Base-by-base conservation (phyloP, 2,329 filamentous ascomycete genomes). In the Plectosphaerella plurivora region DNA sequence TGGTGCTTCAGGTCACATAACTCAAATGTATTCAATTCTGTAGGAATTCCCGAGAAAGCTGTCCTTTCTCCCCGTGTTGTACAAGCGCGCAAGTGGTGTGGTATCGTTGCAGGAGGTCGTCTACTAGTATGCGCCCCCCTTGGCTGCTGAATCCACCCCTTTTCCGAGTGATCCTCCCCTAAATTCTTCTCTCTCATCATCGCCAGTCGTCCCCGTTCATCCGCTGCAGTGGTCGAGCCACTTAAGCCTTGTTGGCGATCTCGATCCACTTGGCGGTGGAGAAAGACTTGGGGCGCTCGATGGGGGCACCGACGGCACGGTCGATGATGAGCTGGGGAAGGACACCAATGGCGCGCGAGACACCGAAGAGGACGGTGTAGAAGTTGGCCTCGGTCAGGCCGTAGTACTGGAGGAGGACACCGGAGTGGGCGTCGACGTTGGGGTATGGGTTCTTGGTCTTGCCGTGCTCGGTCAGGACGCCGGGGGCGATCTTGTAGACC, bases 361-460 rank as follows among this genome's bases (percentile, higher is more conserved):
- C 94, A 85, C 94, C 94, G 76, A 99, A 99, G 70, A 99, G 89
- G 58, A 99, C 94, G 59, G 94, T 99, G 89, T 99, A 99, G 88
- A 95, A 99, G 88, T 87, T 97, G 76, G 94, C 89, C 84, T 99
- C 93, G 59, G 89, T 97, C 73, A 99, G 82, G 68, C 94, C 94
- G 79, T 99, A 99, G 88, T 99, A 94, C 82, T 99, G 94, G 65
- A 99, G 90, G 61, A 99, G 90, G 62, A 99, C 94, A 83, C 94
- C 94, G 33, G 92, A 97, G 88, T 97, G 94, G 68, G 93, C 92
- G 70, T 97, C 93, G 68, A 97, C 92, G 81, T 97, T 97, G 76
- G 94, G 94, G 84, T 83, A 97, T 62, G 93, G 93, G 89, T 97
- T 97, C 89, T 97, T 97, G 83, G 93, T 97, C 90, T 99, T 99